phyloP scores from a whole-genome alignment of 805 yeast genomes.

The Wickerhamiella slavikovae region DNA sequence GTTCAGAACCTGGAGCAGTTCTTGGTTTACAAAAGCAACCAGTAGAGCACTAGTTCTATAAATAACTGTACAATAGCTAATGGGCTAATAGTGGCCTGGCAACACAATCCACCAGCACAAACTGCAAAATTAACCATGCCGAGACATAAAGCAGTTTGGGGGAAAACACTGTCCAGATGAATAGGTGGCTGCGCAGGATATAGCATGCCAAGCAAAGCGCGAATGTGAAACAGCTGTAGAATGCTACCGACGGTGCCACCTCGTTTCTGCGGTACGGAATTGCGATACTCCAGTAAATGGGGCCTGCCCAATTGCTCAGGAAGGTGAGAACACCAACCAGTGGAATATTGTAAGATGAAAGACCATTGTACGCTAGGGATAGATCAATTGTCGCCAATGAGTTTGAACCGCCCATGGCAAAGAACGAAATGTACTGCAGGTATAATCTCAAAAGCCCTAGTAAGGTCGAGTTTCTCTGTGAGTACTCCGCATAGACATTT shows the following conservation, averaged over 20 bases:
- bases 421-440: constrained; percentile 60
- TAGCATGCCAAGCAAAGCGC: constrained; percentile 33
- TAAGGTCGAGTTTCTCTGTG: constrained; percentile 4
- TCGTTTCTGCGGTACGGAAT: constrained; percentile 8
- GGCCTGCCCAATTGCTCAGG: constrained; percentile 66
- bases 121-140: constrained; percentile 34
- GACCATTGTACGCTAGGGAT: constrained; percentile 82
- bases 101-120: neutral
- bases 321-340: constrained; percentile 64
- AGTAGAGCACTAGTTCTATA: constrained; percentile 5
- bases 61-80: neutral
- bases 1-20: constrained; percentile 50
- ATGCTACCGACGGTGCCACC: constrained; percentile 18
- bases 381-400: constrained; percentile 81
- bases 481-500: neutral
- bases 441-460: constrained; percentile 22
- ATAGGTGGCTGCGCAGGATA: constrained; percentile 60
- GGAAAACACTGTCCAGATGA: constrained; percentile 94
- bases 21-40: constrained; percentile 40
- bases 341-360: constrained; percentile 43
- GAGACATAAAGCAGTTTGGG: constrained; percentile 71
- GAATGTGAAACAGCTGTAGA: constrained; percentile 7
- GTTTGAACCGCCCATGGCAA: constrained; percentile 78
- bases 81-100: too few relatives aligned
- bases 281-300: constrained; percentile 58